Evolutionary conservation across 306 rosid species (phyloP), one percentile per base, ranked within the genome.

Genomic region (Morella rubra): DNA sequence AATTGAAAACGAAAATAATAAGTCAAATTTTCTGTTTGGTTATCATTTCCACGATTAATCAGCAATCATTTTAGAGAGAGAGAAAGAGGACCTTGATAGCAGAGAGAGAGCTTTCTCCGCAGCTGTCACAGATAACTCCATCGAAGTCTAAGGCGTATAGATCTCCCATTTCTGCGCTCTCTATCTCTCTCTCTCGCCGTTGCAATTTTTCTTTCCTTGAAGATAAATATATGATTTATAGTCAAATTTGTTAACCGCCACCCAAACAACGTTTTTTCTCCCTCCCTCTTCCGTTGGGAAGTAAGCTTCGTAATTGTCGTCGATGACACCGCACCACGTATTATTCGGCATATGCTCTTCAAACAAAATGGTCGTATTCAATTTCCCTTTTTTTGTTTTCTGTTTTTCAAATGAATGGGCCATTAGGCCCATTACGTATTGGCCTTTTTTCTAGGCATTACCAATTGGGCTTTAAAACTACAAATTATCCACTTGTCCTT

Each of bases 81-180:
- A 46, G 56, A 15, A 42, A 51, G 42, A 19, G 40, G 44, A 93
- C 98, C 97, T 90, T 91, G 69, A 91, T 77, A 68, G 97, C 96
- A 72, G 97, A 94, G 76, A 82, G 85, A 60, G 98, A 89, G 84
- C 94, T 94, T 85, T 94, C 98, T 5, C 98, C 96, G 73, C 98
- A 94, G 87, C 96, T 94, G 81, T 91, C 96, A 46, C 98, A 91
- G 51, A 94, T 76, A 82, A 94, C 83, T 76, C 97, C 98, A 79
- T 91, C 98, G 84, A 94, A 94, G 84, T 91, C 97, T 86, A 91
- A 83, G 27, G 97, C 98, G 77, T 91, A 94, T 32, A 94, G 87
- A 68, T 91, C 91, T 7, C 89, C 98, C 98, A 94, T 94, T 79
- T 75, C 54, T 52, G 37, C 37, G 37, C 3, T 66, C 65, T 20